These are phyloP conservation scores for Kodamaea neixiangensis DNA, from an alignment of 805 yeast genomes.

Conservation along the genomic window DNA sequence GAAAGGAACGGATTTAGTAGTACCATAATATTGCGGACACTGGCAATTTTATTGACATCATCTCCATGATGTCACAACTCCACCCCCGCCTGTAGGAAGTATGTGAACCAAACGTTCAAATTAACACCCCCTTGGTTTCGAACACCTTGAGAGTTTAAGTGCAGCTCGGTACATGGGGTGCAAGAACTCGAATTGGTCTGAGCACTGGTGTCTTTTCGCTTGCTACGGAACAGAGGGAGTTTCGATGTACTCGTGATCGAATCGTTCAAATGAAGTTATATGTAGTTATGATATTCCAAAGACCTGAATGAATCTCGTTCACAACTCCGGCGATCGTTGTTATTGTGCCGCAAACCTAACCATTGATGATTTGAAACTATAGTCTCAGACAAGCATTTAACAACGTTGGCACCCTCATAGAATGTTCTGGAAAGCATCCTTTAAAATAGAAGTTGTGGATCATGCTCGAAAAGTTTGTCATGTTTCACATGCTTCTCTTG, in stretches of 20 bases:
- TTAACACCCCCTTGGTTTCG: background rate
- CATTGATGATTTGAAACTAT: background rate
- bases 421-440: background rate
- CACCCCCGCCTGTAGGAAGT: background rate
- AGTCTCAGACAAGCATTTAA: background rate
- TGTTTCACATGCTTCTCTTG: too few species aligned
- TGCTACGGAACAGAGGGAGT: too few species aligned
- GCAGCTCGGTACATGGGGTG: background rate
- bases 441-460: too few species aligned
- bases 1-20: too few species aligned
- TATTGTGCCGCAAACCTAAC: background rate
- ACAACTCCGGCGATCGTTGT: background rate
- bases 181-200: background rate
- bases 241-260: too few species aligned
- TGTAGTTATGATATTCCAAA: too few species aligned
- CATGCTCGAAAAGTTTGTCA: too few species aligned
- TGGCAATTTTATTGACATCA: conserved; percentile 59
- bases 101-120: background rate
- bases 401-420: background rate
- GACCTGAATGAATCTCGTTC: background rate
- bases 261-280: too few species aligned
- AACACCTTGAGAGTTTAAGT: background rate
- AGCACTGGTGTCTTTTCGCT: background rate
- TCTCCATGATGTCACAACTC: conserved; percentile 74
- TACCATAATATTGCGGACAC: too few species aligned